phyloP scores from a whole-genome alignment of 2,329 filamentous ascomycete genomes.

The Pezizomycotina sp. region DNA sequence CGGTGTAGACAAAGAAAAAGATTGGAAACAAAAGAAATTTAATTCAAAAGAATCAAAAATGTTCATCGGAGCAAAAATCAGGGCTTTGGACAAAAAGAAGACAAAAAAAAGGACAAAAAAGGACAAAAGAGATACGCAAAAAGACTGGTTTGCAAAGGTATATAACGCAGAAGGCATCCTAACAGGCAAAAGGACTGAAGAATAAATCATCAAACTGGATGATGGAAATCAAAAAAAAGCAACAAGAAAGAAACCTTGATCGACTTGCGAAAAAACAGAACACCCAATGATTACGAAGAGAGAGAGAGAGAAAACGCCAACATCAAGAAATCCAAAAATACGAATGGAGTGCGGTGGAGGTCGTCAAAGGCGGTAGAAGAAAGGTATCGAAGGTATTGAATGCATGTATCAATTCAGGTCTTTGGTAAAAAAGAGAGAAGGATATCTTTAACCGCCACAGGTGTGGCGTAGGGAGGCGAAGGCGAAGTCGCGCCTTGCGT shows the following conservation, averaged over 20 bases:
- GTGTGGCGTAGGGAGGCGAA: conserved; percentile 12
- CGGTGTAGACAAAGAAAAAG: no score
- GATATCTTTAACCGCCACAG: conserved; percentile 17
- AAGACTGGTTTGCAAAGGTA: conserved; percentile 17
- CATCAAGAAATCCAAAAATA: conserved; percentile 6
- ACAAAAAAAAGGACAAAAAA: conserved; percentile 4
- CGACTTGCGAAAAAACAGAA: conserved; percentile 7
- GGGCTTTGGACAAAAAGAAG: conserved; percentile 9
- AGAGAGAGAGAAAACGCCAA: conserved; percentile 5
- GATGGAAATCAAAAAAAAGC: no score
- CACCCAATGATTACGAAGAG: conserved; percentile 9
- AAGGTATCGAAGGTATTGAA: neutral
- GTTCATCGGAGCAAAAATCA: conserved; percentile 9
- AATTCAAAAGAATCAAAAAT: conserved; percentile 6
- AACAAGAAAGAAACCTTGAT: conserved; percentile 7
- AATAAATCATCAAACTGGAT: conserved; percentile 10
- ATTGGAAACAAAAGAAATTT: conserved; percentile 13
- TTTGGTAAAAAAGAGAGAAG: conserved; percentile 16
- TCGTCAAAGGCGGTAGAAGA: neutral
- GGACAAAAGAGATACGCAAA: conserved; percentile 6
- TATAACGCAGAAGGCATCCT: conserved; percentile 18
- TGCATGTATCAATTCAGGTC: conserved; percentile 11
- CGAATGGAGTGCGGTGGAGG: no score
- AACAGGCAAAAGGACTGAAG: conserved; percentile 10
- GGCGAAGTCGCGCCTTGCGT: no score